Conservation (phyloP, 331 rosid genomes). For the Telfairia occidentalis region DNA sequence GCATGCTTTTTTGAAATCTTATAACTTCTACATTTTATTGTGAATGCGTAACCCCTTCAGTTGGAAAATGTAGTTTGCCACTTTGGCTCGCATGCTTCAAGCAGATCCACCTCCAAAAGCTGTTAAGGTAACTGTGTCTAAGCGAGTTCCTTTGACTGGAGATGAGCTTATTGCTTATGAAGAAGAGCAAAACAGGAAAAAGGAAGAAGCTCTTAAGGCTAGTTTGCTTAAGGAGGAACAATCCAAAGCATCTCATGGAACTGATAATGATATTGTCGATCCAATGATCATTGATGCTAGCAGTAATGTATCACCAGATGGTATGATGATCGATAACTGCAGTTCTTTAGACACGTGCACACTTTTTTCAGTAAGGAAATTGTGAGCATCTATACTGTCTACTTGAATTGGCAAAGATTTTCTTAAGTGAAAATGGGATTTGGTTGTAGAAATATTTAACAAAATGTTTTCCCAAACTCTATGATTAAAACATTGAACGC, state of each 20-base stretch:
- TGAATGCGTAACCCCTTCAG: constrained; percentile 13
- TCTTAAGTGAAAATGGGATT: background rate
- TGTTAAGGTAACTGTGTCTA: constrained; percentile 82
- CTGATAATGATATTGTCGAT: constrained; percentile 46
- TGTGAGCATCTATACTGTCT: background rate
- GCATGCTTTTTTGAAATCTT: background rate
- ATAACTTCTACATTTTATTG: constrained; percentile 4
- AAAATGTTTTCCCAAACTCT: background rate
- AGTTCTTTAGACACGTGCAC: background rate
- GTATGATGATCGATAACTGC: constrained; percentile 26
- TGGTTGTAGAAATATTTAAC: background rate
- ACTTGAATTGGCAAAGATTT: constrained; percentile 1
- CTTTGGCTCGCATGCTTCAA: constrained; percentile 95
- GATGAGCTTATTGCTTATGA: constrained; percentile 90
- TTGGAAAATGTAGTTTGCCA: constrained; percentile 53
- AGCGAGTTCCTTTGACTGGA: constrained; percentile 89
- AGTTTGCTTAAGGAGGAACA: constrained; percentile 80
- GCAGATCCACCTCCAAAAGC: constrained; percentile 99
- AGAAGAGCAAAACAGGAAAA: constrained; percentile 85
- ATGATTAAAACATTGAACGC: background rate
- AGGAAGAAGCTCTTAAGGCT: constrained; percentile 86
- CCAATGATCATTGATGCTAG: constrained; percentile 67
- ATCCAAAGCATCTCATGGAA: constrained; percentile 44
- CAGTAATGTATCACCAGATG: constrained; percentile 43
- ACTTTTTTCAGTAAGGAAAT: background rate